Conservation (phyloP, 345 rosid genomes). For the Excoecaria cochinchinensis region DNA sequence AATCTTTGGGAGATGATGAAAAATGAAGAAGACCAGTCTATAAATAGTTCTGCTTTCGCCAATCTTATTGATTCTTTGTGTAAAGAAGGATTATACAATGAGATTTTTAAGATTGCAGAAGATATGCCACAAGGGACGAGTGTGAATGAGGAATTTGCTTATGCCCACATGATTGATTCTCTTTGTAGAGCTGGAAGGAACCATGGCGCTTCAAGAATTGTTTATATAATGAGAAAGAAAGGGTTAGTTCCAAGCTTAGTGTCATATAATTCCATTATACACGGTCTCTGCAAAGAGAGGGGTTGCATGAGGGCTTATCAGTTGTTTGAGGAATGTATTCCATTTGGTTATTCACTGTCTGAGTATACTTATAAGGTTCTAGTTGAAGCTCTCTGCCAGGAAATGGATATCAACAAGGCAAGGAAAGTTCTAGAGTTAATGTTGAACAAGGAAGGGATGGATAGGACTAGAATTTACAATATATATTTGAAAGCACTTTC, state of each 20-base stretch:
- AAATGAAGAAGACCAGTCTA: slow-evolving; percentile 38
- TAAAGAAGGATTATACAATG: slow-evolving; percentile 58
- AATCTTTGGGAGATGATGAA: slow-evolving; percentile 64
- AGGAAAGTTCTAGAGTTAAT: slow-evolving; percentile 51
- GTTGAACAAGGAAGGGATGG: slow-evolving; percentile 54
- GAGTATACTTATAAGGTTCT: slow-evolving; percentile 71
- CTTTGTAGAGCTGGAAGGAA: slow-evolving; percentile 56
- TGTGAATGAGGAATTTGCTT: slow-evolving; percentile 53
- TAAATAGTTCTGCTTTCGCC: slow-evolving; percentile 63
- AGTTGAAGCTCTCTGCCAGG: slow-evolving; percentile 68
- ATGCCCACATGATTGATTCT: slow-evolving; percentile 70
- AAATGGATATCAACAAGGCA: slow-evolving; percentile 50
- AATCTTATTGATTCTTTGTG: slow-evolving; percentile 66
- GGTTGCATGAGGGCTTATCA: slow-evolving; percentile 81
- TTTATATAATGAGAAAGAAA: slow-evolving; percentile 66
- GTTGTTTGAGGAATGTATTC: slow-evolving; percentile 67
- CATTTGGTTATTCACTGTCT: slow-evolving; percentile 61
- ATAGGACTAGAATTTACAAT: slow-evolving; percentile 65
- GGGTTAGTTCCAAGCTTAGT: slow-evolving; percentile 51
- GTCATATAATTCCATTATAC: slow-evolving; percentile 73
- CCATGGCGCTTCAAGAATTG: slow-evolving; percentile 82
- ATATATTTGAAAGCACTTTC: slow-evolving; percentile 74
- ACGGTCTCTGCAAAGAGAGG: slow-evolving; percentile 70
- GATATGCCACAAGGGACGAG: slow-evolving; percentile 61
- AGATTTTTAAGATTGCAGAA: slow-evolving; percentile 66